Conservation (phyloP, 1,284 basidiomycete species). For the Apiotrichum sp. region DNA sequence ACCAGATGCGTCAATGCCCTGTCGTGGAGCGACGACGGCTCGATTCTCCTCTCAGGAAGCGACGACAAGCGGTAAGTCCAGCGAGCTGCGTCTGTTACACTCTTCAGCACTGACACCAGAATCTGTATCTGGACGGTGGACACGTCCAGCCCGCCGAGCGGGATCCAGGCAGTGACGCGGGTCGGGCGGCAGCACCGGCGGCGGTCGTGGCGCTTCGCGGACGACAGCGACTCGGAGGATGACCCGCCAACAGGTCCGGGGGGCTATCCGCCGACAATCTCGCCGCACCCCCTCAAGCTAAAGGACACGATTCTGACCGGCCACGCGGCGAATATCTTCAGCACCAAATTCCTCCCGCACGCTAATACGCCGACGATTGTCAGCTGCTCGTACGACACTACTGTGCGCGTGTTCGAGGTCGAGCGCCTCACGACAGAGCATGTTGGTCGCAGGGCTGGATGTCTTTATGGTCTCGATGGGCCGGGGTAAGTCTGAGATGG, state of each 20-base stretch:
- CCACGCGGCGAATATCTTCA: slow-evolving; percentile 83
- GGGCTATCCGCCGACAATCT: slow-evolving; percentile 10
- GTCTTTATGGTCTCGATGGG: slow-evolving; percentile 28
- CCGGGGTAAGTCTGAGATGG: slow-evolving; percentile 29
- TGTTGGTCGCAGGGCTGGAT: slow-evolving; percentile 9
- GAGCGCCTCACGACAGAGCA: slow-evolving; percentile 50
- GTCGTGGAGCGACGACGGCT: slow-evolving; percentile 71
- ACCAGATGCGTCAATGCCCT: slow-evolving; percentile 70
- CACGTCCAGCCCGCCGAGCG: slow-evolving; percentile 8
- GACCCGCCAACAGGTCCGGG: not conserved
- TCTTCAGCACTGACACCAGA: slow-evolving; percentile 33
- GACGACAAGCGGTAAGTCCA: slow-evolving; percentile 69
- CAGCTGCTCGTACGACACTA: slow-evolving; percentile 69
- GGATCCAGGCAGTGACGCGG: not conserved
- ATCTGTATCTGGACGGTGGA: slow-evolving; percentile 65
- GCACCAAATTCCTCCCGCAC: slow-evolving; percentile 70
- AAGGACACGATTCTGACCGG: slow-evolving; percentile 62
- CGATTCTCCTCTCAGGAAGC: slow-evolving; percentile 66
- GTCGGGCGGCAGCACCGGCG: too few relatives aligned
- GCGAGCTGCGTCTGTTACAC: too few relatives aligned
- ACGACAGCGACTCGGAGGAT: slow-evolving; percentile 10
- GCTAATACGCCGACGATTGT: slow-evolving; percentile 44
- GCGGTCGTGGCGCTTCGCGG: not conserved
- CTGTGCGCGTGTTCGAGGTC: slow-evolving; percentile 77
- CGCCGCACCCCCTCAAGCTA: slow-evolving; percentile 60